Evolutionary conservation across 2,329 filamentous ascomycete genomes (phyloP).

Genomic region (Pestalotiopsis sp.): DNA sequence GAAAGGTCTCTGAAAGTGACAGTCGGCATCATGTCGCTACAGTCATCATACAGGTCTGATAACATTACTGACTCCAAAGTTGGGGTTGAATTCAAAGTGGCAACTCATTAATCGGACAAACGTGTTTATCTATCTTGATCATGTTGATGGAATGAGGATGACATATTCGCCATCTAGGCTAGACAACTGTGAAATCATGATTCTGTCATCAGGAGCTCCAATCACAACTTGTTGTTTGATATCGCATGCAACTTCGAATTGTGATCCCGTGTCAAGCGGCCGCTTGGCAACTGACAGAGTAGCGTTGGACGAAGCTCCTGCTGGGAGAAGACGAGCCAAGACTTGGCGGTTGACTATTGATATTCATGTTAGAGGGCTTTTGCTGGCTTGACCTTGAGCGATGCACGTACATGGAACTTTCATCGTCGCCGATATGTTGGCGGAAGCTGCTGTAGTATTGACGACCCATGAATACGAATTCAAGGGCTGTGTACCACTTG

Average conservation of each 20-base stretch:
- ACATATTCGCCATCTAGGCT: slow-evolving; percentile 5
- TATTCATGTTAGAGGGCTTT: neutral
- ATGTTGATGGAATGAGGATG: neutral
- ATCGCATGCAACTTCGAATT: neutral
- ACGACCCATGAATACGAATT: neutral
- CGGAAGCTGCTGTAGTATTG: neutral
- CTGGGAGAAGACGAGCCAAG: neutral
- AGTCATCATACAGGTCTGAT: too few species aligned
- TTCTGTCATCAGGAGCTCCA: neutral
- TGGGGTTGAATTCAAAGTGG: too few species aligned
- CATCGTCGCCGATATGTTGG: neutral
- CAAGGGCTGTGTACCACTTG: neutral
- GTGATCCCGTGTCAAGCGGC: neutral
- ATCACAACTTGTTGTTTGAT: neutral
- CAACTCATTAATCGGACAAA: too few species aligned
- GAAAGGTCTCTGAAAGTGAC: too few species aligned
- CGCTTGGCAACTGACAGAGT: neutral
- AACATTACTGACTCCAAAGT: too few species aligned
- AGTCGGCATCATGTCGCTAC: too few species aligned
- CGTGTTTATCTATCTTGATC: too few species aligned
- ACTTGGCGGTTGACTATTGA: slow-evolving; percentile 1
- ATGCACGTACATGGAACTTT: neutral
- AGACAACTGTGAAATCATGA: neutral
- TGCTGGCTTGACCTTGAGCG: neutral
- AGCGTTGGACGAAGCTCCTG: neutral